A percentile compares a stretch with the other conserved stretches of the same genome.
These are phyloP conservation scores for Bremia lactucae DNA, from an alignment of 352 stramenopile species.

Conservation along the genomic window DNA sequence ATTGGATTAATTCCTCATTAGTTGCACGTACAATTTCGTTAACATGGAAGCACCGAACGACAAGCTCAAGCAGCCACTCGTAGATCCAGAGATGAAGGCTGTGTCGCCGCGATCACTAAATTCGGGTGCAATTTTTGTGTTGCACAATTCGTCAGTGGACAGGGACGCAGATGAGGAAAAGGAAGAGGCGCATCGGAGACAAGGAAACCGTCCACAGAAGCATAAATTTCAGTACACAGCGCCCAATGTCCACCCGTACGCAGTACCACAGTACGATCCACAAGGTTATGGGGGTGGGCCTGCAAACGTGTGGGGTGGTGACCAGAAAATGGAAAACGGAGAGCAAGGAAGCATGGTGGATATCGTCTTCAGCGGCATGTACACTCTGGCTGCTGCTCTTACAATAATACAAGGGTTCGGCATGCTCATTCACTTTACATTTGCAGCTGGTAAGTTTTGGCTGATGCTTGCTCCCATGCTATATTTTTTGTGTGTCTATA, in stretches of 20 bases:
- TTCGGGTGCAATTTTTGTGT: constrained; percentile 8
- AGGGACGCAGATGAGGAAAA: constrained; percentile 51
- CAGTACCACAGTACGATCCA: constrained; percentile 67
- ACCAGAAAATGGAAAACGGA: constrained; percentile 31
- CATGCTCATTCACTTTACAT: constrained; percentile 70
- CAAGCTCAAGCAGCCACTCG: constrained; percentile 68
- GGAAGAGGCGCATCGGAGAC: constrained; percentile 16
- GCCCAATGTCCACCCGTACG: constrained; percentile 73
- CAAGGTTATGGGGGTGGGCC: constrained; percentile 32
- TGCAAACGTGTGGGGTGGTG: constrained; percentile 30
- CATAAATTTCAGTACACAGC: constrained; percentile 48
- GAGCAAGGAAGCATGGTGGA: constrained; percentile 49
- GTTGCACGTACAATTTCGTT: constrained; percentile 6
- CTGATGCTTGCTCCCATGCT: background rate
- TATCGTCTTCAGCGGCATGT: constrained; percentile 79
- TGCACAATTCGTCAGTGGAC: constrained; percentile 15
- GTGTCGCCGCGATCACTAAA: constrained; percentile 4
- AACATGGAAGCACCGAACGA: constrained; percentile 63
- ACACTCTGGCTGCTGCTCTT: constrained; percentile 70
- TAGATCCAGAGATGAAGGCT: constrained; percentile 14
- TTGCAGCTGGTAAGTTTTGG: constrained; percentile 32
- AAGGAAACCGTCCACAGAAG: constrained; percentile 4
- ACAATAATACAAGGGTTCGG: constrained; percentile 79
- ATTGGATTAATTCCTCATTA: constrained; percentile 14
- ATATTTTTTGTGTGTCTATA: too few species aligned